Base-by-base conservation (phyloP, 2,329 filamentous ascomycete genomes). In the Lasiodiplodia citricola region DNA sequence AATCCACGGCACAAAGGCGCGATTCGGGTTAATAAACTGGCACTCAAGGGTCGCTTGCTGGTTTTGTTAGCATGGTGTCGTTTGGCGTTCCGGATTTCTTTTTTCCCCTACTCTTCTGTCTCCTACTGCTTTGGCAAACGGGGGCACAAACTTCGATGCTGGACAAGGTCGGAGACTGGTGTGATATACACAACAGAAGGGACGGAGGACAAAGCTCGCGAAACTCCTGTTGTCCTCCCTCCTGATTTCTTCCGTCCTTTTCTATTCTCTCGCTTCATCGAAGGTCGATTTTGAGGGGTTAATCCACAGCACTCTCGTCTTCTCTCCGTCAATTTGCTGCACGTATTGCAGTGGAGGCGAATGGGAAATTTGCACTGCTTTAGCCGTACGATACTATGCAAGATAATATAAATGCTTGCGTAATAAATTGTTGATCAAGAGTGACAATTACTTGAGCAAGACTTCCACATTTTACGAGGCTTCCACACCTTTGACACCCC, bases 61-160 rank as follows among this genome's bases (percentile, higher is more conserved):
- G 18, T 21, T 21, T 23, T 47, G 57, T 38, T 60, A 47, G 57
- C 57, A 47, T 47, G 57, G 56, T 60, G 56, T 60, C 31, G 3
- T 60, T 25, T 18, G 57, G 57, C 37, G 57, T 60, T 60, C 44
- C 10, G 44, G 6, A 11, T 21, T 47, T 21, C n/a, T 47, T 47
- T 44, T 47, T 21, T 1, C n/a, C 13, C 21, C n/a, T 11, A 35
- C 31, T 35, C 31, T 35, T 35, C 7, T 35, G 31, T 10, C 31
- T 35, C 31, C 44, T 11, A n/a, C 10, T n/a, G 13, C 44, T n/a
- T 47, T 47, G 7, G 44, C 18, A 47, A 47, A 47, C 11, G 44
- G 44, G 41, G 44, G 16, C 8, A n/a, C 13, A 41, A 21, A 21
- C 7, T 47, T 47, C n/a, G 18, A 47, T 47, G 7, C 18, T n/a